Conservation (phyloP, 2,329 filamentous ascomycete species). For the Fusarium pseudocircinatum region DNA sequence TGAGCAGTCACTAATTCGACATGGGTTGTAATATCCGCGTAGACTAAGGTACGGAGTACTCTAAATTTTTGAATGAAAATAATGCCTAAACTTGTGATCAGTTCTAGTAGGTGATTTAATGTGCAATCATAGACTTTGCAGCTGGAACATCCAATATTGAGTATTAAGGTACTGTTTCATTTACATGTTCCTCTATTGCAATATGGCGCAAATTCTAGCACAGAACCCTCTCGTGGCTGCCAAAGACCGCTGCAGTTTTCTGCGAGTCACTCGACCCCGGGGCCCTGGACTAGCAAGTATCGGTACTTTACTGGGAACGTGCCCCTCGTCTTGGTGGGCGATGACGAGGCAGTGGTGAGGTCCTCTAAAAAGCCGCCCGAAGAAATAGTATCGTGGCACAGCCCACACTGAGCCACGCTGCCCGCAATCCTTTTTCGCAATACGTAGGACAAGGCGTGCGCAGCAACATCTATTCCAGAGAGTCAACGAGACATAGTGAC, state of each 20-base stretch:
- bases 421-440: slow-evolving; percentile 18
- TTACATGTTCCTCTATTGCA: neutral
- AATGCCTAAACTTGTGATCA: neutral
- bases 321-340: slow-evolving; percentile 43
- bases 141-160: neutral
- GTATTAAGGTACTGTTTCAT: neutral
- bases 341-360: slow-evolving; percentile 53
- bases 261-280: slow-evolving; percentile 38
- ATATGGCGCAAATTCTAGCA: neutral
- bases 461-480: slow-evolving; percentile 1
- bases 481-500: neutral
- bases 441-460: slow-evolving; percentile 12
- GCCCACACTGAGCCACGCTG: slow-evolving; percentile 39
- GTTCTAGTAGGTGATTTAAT: neutral
- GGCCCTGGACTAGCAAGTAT: slow-evolving; percentile 35
- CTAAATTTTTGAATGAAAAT: neutral
- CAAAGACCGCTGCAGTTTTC: slow-evolving; percentile 19
- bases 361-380: slow-evolving; percentile 21
- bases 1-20: slow-evolving; percentile 3
- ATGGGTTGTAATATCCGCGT: neutral
- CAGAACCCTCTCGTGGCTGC: slow-evolving; percentile 13
- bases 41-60: neutral
- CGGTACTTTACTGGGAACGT: slow-evolving; percentile 43
- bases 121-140: too few relatives aligned
- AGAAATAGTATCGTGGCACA: slow-evolving; percentile 40